phyloP scores from a whole-genome alignment of 108 stramenopile genomes.

The Fistulifera pelliculosa region DNA sequence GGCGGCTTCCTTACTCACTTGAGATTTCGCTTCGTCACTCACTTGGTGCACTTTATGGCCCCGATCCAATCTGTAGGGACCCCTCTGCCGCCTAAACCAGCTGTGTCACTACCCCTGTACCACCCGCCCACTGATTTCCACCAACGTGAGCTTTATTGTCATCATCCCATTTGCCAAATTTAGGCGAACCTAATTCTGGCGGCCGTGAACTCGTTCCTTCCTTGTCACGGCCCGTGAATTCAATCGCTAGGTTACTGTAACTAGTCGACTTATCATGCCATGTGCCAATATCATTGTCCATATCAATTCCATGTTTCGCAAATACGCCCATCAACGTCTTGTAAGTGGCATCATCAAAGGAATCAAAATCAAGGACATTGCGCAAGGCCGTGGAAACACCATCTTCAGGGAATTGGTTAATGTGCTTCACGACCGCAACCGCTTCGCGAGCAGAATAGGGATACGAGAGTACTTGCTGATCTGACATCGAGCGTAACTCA shows the following conservation, averaged over 20 bases:
- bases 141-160: conserved; percentile 74
- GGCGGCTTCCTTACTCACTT: conserved; percentile 66
- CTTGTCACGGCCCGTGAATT: conserved; percentile 8
- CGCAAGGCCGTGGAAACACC: conserved; percentile 50
- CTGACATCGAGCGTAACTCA: conserved; percentile 52
- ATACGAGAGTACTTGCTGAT: conserved; percentile 63
- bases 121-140: conserved; percentile 88
- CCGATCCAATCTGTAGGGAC: conserved; percentile 81
- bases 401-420: conserved; percentile 69
- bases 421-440: conserved; percentile 72
- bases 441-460: conserved; percentile 78
- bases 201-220: conserved; percentile 25
- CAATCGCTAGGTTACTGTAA: conserved; percentile 10
- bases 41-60: conserved; percentile 86
- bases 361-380: conserved; percentile 81
- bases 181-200: conserved; percentile 31
- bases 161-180: conserved; percentile 62
- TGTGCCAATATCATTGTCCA: neutral
- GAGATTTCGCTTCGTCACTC: conserved; percentile 70
- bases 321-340: conserved; percentile 40
- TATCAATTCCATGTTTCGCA: conserved; percentile 25
- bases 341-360: conserved; percentile 36
- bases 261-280: neutral
- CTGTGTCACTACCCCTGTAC: conserved; percentile 89
- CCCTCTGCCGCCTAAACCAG: conserved; percentile 90